phyloP scores from a whole-genome alignment of 164 flowering plant species.

The Umbilicus rupestris region DNA sequence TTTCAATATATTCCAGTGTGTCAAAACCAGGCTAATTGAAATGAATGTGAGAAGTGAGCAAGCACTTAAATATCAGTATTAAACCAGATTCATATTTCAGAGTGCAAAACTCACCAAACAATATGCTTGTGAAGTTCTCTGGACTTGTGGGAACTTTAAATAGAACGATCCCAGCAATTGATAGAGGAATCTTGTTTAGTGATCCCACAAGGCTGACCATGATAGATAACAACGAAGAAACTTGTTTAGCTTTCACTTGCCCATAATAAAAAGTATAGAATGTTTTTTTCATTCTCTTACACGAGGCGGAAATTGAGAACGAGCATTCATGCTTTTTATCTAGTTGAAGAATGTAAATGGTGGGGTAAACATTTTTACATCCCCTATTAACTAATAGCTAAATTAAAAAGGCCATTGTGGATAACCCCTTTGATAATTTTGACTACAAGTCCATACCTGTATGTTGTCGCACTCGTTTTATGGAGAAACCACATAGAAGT shows the following conservation, averaged over 20 bases:
- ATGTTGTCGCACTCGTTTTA: conserved; percentile 97
- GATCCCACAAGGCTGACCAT: conserved; percentile 90
- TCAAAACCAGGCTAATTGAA: background rate
- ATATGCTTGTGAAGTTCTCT: conserved; percentile 79
- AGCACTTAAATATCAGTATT: background rate
- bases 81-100: background rate
- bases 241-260: background rate
- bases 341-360: background rate
- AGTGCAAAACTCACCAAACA: conserved; percentile 52
- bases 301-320: background rate
- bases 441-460: conserved; percentile 50
- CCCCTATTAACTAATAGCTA: background rate
- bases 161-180: conserved; percentile 75
- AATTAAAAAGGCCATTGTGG: no score
- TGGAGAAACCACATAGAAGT: conserved; percentile 99
- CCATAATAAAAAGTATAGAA: background rate
- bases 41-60: background rate
- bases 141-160: conserved; percentile 94
- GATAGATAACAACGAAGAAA: conserved; percentile 11
- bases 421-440: background rate
- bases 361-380: background rate
- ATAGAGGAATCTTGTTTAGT: conserved; percentile 88
- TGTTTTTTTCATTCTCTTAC: background rate
- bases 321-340: background rate
- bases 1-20: background rate